phyloP scores from a whole-genome alignment of 306 rosid species.

The Morella rubra region DNA sequence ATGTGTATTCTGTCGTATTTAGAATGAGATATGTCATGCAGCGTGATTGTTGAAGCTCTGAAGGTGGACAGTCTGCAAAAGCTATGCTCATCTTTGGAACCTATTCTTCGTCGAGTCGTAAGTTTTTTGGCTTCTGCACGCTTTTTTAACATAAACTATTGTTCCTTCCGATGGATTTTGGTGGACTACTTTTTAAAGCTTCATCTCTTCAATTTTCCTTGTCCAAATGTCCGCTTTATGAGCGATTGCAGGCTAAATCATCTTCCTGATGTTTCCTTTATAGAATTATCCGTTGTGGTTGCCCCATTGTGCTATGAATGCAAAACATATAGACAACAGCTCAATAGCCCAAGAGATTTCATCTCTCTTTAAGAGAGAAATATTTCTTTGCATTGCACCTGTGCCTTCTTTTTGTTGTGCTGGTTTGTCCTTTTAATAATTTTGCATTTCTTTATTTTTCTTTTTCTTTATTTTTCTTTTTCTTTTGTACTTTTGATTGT shows the following conservation, averaged over 20 bases:
- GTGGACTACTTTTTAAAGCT: not conserved
- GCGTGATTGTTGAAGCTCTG: slow-evolving; percentile 81
- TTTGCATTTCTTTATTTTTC: no score
- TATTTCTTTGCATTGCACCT: not conserved
- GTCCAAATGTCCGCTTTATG: not conserved
- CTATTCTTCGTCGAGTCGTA: slow-evolving; percentile 82
- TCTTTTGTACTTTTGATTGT: no score
- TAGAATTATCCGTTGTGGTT: not conserved
- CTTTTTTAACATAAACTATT: slow-evolving; percentile 2
- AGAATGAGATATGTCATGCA: slow-evolving; percentile 33
- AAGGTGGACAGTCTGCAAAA: slow-evolving; percentile 84
- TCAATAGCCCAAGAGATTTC: not conserved
- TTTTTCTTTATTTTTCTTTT: no score
- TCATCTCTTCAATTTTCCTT: slow-evolving; percentile 15
- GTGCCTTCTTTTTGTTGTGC: not conserved
- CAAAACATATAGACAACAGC: not conserved
- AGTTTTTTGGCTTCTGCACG: slow-evolving; percentile 31
- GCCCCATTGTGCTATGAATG: not conserved
- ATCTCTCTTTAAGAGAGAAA: not conserved
- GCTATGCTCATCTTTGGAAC: slow-evolving; percentile 78
- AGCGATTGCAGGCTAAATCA: not conserved
- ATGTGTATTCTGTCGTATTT: not conserved
- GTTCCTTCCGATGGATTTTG: slow-evolving; percentile 6
- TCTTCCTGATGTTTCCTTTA: not conserved
- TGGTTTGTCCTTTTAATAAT: not conserved